These are phyloP conservation scores for Monilinia aucupariae DNA, from an alignment of 2,329 filamentous ascomycete genomes.

Conservation along the genomic window DNA sequence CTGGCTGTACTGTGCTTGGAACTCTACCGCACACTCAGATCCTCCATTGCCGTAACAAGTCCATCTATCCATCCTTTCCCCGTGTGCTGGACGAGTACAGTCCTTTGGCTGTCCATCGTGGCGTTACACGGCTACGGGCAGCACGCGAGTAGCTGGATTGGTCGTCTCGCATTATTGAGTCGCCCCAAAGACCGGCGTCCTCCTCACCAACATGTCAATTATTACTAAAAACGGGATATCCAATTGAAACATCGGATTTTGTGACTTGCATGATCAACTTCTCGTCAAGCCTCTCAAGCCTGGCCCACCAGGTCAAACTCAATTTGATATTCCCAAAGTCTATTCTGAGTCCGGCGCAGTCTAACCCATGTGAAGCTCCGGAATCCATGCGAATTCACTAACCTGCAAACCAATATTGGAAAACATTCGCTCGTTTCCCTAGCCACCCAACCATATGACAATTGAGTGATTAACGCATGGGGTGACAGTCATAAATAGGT, in stretches of 20 bases:
- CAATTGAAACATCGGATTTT: not conserved
- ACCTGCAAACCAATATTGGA: not conserved
- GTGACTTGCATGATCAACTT: not conserved
- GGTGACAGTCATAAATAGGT: not conserved
- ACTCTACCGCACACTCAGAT: not conserved
- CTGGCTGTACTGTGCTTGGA: no score
- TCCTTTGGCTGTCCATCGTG: no score
- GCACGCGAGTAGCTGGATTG: no score
- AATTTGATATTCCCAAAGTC: not conserved
- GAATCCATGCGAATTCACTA: constrained; percentile 5
- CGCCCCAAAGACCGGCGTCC: no score
- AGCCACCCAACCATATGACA: not conserved
- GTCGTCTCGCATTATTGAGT: no score
- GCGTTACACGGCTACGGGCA: no score
- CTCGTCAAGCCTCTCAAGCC: constrained; percentile 7
- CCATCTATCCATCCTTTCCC: no score
- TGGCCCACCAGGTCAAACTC: not conserved
- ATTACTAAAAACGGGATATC: constrained; percentile 7
- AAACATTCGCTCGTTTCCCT: not conserved
- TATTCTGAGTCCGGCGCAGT: constrained; percentile 13
- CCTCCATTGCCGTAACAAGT: no score
- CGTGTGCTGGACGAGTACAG: no score
- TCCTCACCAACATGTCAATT: not conserved
- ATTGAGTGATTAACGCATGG: not conserved
- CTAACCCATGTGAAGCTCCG: not conserved